Percentiles rank a stretch among this genome's conserved stretches.
Evolutionary conservation across 2,329 filamentous ascomycete species (phyloP).

Genomic region (Mycogone perniciosa): DNA sequence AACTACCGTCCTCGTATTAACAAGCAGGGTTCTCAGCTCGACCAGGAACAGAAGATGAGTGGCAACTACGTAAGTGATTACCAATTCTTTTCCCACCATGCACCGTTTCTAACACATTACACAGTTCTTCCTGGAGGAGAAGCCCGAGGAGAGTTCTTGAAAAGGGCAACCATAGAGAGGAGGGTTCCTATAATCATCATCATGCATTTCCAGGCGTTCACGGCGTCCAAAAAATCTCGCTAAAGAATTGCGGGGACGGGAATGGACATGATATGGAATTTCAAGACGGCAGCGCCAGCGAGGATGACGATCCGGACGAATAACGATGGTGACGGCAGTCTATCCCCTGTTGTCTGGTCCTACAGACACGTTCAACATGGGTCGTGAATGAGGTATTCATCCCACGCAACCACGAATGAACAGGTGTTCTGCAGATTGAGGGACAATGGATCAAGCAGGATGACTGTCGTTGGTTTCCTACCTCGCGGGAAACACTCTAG

Average conservation of each 20-base stretch:
- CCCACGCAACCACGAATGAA: background rate
- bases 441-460: constrained; percentile 57
- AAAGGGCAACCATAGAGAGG: constrained; percentile 43
- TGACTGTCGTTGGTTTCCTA: constrained; percentile 49
- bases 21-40: constrained; percentile 90
- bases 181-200: constrained; percentile 23
- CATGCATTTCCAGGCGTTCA: constrained; percentile 39
- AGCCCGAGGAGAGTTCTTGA: constrained; percentile 48
- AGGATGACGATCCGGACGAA: constrained; percentile 62
- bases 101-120: constrained; percentile 15
- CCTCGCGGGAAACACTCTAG: constrained; percentile 31
- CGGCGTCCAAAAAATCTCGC: constrained; percentile 43
- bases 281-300: constrained; percentile 47
- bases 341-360: constrained; percentile 63
- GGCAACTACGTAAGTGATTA: constrained; percentile 75
- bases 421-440: constrained; percentile 41
- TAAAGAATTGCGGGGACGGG: constrained; percentile 24
- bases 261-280: constrained; percentile 28
- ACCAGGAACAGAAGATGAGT: constrained; percentile 90
- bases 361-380: constrained; percentile 28
- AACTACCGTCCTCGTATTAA: constrained; percentile 98
- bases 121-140: constrained; percentile 92
- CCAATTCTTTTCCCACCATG: constrained; percentile 4
- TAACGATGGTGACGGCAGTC: constrained; percentile 53
- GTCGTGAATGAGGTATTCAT: background rate